phyloP scores from a whole-genome alignment of 2,329 filamentous ascomycete species.

The Fusarium anthophilum region DNA sequence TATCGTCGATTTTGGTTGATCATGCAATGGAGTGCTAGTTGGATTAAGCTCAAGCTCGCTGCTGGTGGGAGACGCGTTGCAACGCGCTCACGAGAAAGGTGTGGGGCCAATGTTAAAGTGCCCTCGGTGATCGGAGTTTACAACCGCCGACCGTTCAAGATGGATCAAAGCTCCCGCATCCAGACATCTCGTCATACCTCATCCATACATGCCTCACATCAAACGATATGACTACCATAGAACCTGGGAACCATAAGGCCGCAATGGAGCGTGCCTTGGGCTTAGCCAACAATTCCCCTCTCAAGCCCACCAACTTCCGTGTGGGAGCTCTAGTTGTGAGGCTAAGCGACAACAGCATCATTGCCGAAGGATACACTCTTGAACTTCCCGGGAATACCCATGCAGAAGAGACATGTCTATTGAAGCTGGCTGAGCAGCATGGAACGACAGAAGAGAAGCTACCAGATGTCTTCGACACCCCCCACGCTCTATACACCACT shows the following conservation, averaged over 20 bases:
- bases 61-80: constrained; percentile 30
- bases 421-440: constrained; percentile 70
- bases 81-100: constrained; percentile 27
- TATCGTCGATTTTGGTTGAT: constrained; percentile 19
- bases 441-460: constrained; percentile 64
- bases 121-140: constrained; percentile 36
- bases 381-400: constrained; percentile 94
- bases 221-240: constrained; percentile 37
- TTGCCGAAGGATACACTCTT: constrained; percentile 88
- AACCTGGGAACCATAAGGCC: constrained; percentile 54
- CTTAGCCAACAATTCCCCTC: constrained; percentile 82
- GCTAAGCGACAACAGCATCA: constrained; percentile 63
- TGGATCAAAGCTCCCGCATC: neutral
- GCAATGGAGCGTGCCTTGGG: constrained; percentile 76
- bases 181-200: neutral
- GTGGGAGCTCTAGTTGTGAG: constrained; percentile 90
- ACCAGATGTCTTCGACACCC: constrained; percentile 47
- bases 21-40: neutral
- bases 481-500: constrained; percentile 80
- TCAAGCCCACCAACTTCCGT: constrained; percentile 90
- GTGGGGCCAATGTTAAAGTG: constrained; percentile 39
- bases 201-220: neutral
- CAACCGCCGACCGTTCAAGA: constrained; percentile 17
- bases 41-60: neutral
- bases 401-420: constrained; percentile 90